Evolutionary conservation across 257 asterid genomes (phyloP).

Genomic region (Plantago elongata): DNA sequence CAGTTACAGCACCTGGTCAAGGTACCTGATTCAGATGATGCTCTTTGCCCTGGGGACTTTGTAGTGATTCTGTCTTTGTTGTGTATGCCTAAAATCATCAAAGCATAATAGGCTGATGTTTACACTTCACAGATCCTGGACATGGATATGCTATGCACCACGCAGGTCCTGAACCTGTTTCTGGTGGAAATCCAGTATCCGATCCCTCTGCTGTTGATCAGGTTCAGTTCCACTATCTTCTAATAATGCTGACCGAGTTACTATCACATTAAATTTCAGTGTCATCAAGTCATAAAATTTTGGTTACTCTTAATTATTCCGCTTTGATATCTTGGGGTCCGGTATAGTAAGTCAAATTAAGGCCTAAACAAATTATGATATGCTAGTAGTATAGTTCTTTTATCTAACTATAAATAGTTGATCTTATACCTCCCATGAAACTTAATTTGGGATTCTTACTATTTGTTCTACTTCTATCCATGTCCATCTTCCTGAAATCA

Average conservation of each 20-base stretch:
- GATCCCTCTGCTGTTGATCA: constrained; percentile 39
- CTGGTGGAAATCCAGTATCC: constrained; percentile 33
- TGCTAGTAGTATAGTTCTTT: constrained; percentile 4
- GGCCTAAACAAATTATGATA: not conserved
- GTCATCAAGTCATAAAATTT: not conserved
- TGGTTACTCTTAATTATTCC: not conserved
- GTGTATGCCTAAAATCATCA: constrained; percentile 5
- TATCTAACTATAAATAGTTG: constrained; percentile 1
- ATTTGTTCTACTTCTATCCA: no score
- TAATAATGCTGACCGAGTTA: constrained; percentile 9
- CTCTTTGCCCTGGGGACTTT: not conserved
- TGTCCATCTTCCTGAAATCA: no score
- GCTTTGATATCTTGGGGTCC: not conserved
- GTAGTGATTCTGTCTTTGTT: constrained; percentile 12
- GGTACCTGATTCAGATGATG: constrained; percentile 29
- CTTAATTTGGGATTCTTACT: no score
- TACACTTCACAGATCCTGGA: constrained; percentile 34
- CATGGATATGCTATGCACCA: constrained; percentile 27
- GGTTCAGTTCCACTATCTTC: constrained; percentile 29
- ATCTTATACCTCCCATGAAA: constrained; percentile 1
- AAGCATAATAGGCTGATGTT: constrained; percentile 6
- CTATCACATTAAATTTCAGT: constrained; percentile 4
- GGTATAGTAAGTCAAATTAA: constrained; percentile 1
- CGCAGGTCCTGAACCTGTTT: constrained; percentile 37
- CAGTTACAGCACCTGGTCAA: constrained; percentile 35